These are phyloP conservation scores for Senna siamea DNA, from an alignment of 306 rosid species.

Conservation along the genomic window DNA sequence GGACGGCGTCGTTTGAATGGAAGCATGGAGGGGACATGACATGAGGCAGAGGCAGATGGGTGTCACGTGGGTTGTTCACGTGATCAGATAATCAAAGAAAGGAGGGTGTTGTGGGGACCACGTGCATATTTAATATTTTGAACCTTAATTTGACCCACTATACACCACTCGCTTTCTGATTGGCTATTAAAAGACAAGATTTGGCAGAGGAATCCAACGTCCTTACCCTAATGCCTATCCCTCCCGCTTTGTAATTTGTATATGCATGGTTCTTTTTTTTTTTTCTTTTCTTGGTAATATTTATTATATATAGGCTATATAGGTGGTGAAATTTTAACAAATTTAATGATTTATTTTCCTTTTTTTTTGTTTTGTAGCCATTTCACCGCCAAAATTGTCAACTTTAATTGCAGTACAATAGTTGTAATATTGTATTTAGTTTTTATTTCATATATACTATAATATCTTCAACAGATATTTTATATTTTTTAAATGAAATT, in stretches of 20 bases:
- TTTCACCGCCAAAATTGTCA: background rate
- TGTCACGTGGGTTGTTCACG: constrained; percentile 59
- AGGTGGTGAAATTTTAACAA: background rate
- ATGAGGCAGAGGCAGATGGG: too few species aligned
- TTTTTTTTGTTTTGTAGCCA: background rate
- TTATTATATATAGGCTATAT: background rate
- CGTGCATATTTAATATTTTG: constrained; percentile 3
- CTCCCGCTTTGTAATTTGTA: background rate
- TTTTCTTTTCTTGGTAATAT: background rate
- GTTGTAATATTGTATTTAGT: background rate
- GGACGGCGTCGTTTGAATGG: constrained; percentile 42
- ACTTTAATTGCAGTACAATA: background rate
- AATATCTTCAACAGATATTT: too few species aligned
- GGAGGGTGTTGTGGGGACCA: constrained; percentile 27
- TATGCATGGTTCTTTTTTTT: background rate
- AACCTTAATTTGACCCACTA: background rate
- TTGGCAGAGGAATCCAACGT: constrained; percentile 60
- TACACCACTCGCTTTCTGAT: constrained; percentile 47
- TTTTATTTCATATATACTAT: background rate
- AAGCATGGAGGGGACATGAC: background rate
- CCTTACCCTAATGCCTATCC: background rate
- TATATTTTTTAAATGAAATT: too few species aligned
- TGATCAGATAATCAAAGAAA: constrained; percentile 32
- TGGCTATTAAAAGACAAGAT: constrained; percentile 55
- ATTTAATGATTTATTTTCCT: background rate